Percentiles rank a stretch among this genome's conserved stretches.
phyloP scores from a whole-genome alignment of 169 alveolate species.

The Plasmodium knowlesi region DNA sequence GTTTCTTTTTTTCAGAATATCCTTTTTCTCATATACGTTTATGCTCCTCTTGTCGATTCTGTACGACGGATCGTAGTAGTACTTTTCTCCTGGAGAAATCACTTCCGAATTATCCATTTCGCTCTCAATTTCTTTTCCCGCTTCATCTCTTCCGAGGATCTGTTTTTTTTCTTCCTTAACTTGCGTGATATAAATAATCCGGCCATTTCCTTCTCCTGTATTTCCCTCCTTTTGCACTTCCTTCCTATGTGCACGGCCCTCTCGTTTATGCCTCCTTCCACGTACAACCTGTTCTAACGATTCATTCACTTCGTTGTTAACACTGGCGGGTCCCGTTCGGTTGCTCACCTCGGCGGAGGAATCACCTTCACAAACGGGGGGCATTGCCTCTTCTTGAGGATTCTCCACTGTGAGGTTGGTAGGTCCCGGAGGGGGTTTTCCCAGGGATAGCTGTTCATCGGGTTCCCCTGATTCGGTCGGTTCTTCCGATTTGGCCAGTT shows the following conservation, averaged over 20 bases:
- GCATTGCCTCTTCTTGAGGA: background rate
- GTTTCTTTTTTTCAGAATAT: slow-evolving; percentile 61
- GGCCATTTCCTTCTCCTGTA: background rate
- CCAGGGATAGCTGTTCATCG: background rate
- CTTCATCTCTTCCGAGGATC: background rate
- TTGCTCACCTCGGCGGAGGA: background rate
- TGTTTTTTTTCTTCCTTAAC: background rate
- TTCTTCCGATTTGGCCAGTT: too few relatives aligned
- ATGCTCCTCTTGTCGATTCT: slow-evolving; percentile 46
- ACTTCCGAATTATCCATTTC: background rate
- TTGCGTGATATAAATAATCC: background rate
- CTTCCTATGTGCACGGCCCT: background rate
- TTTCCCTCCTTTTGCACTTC: background rate
- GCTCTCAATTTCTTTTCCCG: background rate
- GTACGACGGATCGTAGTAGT: slow-evolving; percentile 46
- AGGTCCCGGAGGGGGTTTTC: background rate
- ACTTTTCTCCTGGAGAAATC: background rate
- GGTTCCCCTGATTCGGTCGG: too few relatives aligned
- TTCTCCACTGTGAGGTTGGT: background rate
- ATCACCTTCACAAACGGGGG: background rate
- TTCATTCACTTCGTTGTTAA: background rate
- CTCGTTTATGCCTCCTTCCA: background rate
- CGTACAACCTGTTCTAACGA: background rate
- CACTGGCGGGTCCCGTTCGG: background rate
- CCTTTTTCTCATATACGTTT: slow-evolving; percentile 60